A percentile compares a stretch with the other conserved stretches of the same genome.
phyloP scores from a whole-genome alignment of 2,329 filamentous ascomycete species.

The Microdochium nivale region DNA sequence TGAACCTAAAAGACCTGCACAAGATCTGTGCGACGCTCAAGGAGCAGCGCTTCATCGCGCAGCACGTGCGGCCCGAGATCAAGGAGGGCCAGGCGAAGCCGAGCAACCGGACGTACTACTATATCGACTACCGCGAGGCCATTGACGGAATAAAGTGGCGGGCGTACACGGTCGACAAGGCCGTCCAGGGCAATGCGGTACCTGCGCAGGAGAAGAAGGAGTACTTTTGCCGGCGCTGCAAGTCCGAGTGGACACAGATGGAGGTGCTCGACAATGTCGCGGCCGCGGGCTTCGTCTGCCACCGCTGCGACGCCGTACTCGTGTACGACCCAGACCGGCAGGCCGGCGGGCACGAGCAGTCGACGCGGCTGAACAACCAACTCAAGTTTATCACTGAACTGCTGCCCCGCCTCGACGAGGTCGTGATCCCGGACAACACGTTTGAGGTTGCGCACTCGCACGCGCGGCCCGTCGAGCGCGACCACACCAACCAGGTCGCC shows the following conservation, averaged over 20 bases:
- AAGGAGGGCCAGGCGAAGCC: slow-evolving; percentile 75
- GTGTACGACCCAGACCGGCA: slow-evolving; percentile 58
- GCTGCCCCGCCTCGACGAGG: slow-evolving; percentile 67
- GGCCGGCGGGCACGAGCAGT: slow-evolving; percentile 63
- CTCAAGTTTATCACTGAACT: slow-evolving; percentile 71
- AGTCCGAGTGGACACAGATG: slow-evolving; percentile 79
- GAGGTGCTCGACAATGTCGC: slow-evolving; percentile 76
- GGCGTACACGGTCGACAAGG: slow-evolving; percentile 78
- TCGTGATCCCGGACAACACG: slow-evolving; percentile 64
- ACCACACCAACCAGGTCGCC: slow-evolving; percentile 57
- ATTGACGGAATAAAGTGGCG: slow-evolving; percentile 97
- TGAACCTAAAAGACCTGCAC: slow-evolving; percentile 86
- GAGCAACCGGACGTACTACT: slow-evolving; percentile 88
- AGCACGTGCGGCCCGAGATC: slow-evolving; percentile 71
- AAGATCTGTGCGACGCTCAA: slow-evolving; percentile 78
- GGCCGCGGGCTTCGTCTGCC: slow-evolving; percentile 69
- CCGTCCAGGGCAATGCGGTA: slow-evolving; percentile 75
- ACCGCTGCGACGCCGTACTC: slow-evolving; percentile 62
- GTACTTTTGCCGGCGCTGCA: slow-evolving; percentile 75
- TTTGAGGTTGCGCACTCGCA: slow-evolving; percentile 61
- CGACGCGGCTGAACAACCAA: slow-evolving; percentile 67
- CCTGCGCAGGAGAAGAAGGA: slow-evolving; percentile 84
- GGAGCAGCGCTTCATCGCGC: slow-evolving; percentile 76
- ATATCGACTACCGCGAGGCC: slow-evolving; percentile 87
- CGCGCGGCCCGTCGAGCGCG: slow-evolving; percentile 55